phyloP scores from a whole-genome alignment of 2,329 filamentous ascomycete species.

The Furcasterigmium sp. region DNA sequence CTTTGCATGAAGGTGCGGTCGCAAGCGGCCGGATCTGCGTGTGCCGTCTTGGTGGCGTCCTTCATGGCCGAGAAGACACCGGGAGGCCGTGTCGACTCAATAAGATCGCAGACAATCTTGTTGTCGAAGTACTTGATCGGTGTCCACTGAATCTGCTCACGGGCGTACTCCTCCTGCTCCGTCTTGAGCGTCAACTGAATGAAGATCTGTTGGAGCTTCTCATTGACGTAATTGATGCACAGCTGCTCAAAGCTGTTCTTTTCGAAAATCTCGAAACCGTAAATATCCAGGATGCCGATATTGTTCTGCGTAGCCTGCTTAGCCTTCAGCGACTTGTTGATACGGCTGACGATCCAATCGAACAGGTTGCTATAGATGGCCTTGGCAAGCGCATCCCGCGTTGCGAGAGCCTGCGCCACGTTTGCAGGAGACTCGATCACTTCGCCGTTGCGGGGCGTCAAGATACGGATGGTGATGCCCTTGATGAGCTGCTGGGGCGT shows the following conservation, averaged over 20 bases:
- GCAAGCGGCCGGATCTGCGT: slow-evolving; percentile 89
- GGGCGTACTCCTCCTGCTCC: slow-evolving; percentile 94
- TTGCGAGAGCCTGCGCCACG: slow-evolving; percentile 76
- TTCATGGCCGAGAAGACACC: slow-evolving; percentile 95
- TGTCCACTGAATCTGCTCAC: slow-evolving; percentile 97
- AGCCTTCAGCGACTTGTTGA: slow-evolving; percentile 83
- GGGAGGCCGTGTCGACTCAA: slow-evolving; percentile 84
- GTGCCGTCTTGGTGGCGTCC: slow-evolving; percentile 96
- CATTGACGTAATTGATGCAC: slow-evolving; percentile 99
- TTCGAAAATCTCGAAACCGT: slow-evolving; percentile 98
- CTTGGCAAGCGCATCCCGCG: slow-evolving; percentile 86
- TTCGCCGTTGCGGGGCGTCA: slow-evolving; percentile 63
- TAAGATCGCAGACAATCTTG: slow-evolving; percentile 96
- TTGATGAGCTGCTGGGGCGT: slow-evolving; percentile 75
- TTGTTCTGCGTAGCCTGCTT: slow-evolving; percentile 71
- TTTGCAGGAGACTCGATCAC: slow-evolving; percentile 76
- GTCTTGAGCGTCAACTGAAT: slow-evolving; percentile 95
- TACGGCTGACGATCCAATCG: slow-evolving; percentile 93
- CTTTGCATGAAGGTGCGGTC: slow-evolving; percentile 95
- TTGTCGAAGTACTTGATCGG: slow-evolving; percentile 99
- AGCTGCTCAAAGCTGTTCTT: slow-evolving; percentile 99
- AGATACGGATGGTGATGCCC: slow-evolving; percentile 82
- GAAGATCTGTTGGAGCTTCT: slow-evolving; percentile 98
- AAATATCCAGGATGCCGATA: slow-evolving; percentile 97
- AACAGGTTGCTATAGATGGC: slow-evolving; percentile 98